A percentile compares a stretch with the other conserved stretches of the same genome.
Conservation (phyloP, 768 basidiomycete species). For the Punctularia strigosozonata region DNA sequence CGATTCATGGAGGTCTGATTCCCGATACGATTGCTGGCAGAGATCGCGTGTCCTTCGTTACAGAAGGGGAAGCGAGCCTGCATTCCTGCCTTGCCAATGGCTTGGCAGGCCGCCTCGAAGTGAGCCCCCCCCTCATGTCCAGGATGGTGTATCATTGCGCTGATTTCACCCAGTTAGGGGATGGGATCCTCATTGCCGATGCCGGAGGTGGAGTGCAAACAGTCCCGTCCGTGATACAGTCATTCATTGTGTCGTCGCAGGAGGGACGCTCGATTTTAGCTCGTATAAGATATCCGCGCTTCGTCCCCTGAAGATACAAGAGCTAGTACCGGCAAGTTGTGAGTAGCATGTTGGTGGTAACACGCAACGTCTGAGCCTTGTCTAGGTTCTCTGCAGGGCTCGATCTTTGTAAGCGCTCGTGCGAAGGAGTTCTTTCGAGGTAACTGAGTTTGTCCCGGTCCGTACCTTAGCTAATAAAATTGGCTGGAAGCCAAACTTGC, state of each 20-base stretch:
- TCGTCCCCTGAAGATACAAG: not conserved
- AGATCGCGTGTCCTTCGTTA: slow-evolving; percentile 14
- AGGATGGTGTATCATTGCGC: not conserved
- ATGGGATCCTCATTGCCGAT: not conserved
- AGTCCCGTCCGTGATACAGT: too few relatives aligned
- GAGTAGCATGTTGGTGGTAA: too few relatives aligned
- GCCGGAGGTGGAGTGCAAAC: too few relatives aligned
- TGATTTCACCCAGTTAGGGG: not conserved
- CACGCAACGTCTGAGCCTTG: not conserved
- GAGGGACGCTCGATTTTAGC: not conserved
- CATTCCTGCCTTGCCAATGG: not conserved
- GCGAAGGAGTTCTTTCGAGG: not conserved
- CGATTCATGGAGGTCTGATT: slow-evolving; percentile 13
- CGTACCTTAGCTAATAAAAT: too few relatives aligned
- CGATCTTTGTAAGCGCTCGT: not conserved
- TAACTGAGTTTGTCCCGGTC: too few relatives aligned
- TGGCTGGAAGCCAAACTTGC: not conserved
- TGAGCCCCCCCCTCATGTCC: not conserved
- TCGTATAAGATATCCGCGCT: not conserved
- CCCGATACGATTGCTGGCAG: slow-evolving; percentile 6
- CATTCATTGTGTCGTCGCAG: too few relatives aligned
- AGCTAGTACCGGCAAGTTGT: not conserved
- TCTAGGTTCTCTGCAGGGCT: not conserved
- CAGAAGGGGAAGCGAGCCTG: slow-evolving; percentile 3
- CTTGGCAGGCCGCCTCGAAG: not conserved